These are phyloP conservation scores for Trichosporon ovoides DNA, from an alignment of 1,284 basidiomycete species.

Conservation along the genomic window DNA sequence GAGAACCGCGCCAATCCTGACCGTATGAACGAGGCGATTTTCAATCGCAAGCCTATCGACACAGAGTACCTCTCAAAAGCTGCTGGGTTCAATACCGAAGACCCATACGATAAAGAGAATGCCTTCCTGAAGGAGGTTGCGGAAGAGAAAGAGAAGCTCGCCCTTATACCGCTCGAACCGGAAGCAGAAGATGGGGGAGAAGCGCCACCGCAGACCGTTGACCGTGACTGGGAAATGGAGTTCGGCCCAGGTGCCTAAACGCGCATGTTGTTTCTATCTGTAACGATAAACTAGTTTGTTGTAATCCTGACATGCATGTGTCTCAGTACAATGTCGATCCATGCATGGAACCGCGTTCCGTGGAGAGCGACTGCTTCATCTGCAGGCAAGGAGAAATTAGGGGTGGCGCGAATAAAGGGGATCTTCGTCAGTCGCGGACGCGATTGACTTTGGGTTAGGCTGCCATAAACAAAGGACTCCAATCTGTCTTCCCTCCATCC, in stretches of 20 bases:
- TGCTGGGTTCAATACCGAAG: constrained; percentile 29
- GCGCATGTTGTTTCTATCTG: neutral
- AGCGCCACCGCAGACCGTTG: neutral
- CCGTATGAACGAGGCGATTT: constrained; percentile 35
- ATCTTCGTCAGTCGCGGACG: neutral
- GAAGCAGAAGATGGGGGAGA: constrained; percentile 4
- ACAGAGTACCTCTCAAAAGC: constrained; percentile 34
- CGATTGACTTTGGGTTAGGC: constrained; percentile 5
- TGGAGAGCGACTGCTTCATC: too few species aligned
- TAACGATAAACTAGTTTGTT: neutral
- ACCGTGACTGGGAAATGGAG: neutral
- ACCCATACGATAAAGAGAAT: constrained; percentile 29
- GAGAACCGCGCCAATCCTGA: constrained; percentile 37
- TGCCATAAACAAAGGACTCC: neutral
- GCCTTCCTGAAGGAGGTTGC: constrained; percentile 31
- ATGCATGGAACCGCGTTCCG: too few species aligned
- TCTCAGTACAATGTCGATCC: too few species aligned
- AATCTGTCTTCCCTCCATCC: constrained; percentile 7
- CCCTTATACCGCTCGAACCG: constrained; percentile 1
- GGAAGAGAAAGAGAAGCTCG: constrained; percentile 24
- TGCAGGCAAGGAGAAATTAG: neutral
- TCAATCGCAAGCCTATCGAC: constrained; percentile 35
- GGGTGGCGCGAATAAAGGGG: neutral
- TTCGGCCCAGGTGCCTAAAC: neutral
- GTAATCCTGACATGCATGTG: neutral